These are phyloP conservation scores for Hypocreales sp. DNA, from an alignment of 2,329 filamentous ascomycete genomes.

Conservation along the genomic window DNA sequence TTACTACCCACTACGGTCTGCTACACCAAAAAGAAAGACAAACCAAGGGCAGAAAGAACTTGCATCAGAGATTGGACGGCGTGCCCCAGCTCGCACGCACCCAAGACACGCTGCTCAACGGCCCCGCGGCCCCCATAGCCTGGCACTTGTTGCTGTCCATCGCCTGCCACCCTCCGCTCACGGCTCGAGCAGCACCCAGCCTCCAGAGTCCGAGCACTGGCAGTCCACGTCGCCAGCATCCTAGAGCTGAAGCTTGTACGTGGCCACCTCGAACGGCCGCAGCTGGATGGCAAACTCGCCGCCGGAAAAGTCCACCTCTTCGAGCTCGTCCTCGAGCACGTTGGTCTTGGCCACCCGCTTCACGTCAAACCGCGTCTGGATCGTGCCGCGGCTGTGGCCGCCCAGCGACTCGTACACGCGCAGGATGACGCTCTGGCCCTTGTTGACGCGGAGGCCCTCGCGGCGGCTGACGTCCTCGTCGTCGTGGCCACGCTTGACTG, in stretches of 20 bases:
- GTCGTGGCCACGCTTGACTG: slow-evolving; percentile 85
- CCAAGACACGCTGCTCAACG: no score
- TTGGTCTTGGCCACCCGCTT: slow-evolving; percentile 73
- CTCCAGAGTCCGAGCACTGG: slow-evolving; percentile 8
- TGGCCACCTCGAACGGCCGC: slow-evolving; percentile 74
- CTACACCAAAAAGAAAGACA: no score
- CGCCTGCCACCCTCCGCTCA: not conserved
- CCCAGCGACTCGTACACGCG: slow-evolving; percentile 82
- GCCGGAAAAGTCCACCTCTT: slow-evolving; percentile 38
- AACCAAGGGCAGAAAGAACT: no score
- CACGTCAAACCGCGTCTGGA: slow-evolving; percentile 54
- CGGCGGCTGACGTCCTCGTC: slow-evolving; percentile 56
- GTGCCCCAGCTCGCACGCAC: no score
- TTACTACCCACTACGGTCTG: no score
- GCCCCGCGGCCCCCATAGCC: no score
- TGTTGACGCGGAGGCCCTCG: slow-evolving; percentile 45
- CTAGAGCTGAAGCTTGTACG: slow-evolving; percentile 49
- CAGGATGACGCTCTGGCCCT: slow-evolving; percentile 66
- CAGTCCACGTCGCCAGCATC: slow-evolving; percentile 11
- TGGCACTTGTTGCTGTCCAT: no score
- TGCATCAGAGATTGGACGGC: no score
- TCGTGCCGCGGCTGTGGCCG: slow-evolving; percentile 57
- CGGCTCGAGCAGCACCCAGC: slow-evolving; percentile 6
- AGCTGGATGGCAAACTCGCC: slow-evolving; percentile 46
- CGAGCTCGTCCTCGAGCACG: slow-evolving; percentile 72